Evolutionary conservation across 768 basidiomycete genomes (phyloP), one percentile per base, ranked within the genome.

Genomic region (Phaffia australis): DNA sequence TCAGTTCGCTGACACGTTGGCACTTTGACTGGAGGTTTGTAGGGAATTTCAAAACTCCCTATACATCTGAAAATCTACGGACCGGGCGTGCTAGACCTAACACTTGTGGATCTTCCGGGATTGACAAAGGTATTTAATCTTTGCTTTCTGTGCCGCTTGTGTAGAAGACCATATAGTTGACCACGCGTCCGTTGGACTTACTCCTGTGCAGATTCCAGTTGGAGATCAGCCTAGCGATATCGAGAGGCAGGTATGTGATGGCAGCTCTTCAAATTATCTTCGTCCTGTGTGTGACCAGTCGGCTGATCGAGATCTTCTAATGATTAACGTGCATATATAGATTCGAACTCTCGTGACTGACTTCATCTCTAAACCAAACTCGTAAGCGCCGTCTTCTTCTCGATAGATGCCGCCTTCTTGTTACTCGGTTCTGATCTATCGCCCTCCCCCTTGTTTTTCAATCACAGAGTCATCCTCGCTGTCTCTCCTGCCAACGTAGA

Each of bases 401-500:
- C 56, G 49, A 21, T 21, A 3, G 6, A 19, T 14, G 52, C 19
- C 32, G 19, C 30, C 30, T 23, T 23, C 35, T 66, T 48, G 48
- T 16, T 55, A 15, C 27, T 42, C 9, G 55, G 30, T 4, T n/a
- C 51, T 29, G 14, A 19, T 56, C 48, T 11, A 64, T 19, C 35
- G 32, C 55, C 27, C 1, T 47, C 3, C 9, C 32, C 29, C 29
- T 19, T 23, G 7, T 48, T 23, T 56, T 47, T 23, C 3, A 27
- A 66, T 42, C 35, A 11, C 35, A 94, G 92, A 70, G 92, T 99
- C 68, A 92, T 99, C 71, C 85, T 99, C 56, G 87, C 95, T 29
- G 93, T 99, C 9, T 98, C 95, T 1, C 85, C 91, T 11, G 95
- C 95, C 35, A 99, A 99, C 74, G 94, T 98, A 65, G 95, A 99